Evolutionary conservation across 352 stramenopile genomes (phyloP).

Genomic region (Thraustochytrium striatum): DNA sequence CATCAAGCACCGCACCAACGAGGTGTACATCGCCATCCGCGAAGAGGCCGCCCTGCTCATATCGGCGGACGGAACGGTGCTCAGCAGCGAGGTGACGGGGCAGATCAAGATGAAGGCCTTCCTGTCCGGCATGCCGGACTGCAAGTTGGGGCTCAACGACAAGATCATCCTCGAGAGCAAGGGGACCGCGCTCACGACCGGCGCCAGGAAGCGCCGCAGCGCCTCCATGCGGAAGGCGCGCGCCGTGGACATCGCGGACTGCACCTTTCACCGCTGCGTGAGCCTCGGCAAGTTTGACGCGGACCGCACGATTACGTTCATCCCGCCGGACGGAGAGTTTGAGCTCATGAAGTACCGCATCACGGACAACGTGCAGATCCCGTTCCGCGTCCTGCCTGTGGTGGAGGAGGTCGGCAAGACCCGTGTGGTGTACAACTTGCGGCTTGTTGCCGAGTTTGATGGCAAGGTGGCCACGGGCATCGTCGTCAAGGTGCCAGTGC

Average conservation of each 20-base stretch:
- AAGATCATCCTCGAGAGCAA: conserved; percentile 95
- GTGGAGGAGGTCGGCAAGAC: conserved; percentile 81
- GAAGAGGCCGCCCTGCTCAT: conserved; percentile 94
- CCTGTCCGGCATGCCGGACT: conserved; percentile 96
- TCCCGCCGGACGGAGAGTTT: conserved; percentile 95
- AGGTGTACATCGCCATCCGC: conserved; percentile 96
- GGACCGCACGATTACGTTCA: conserved; percentile 93
- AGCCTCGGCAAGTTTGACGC: conserved; percentile 95
- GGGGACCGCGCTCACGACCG: conserved; percentile 57
- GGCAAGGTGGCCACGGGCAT: conserved; percentile 93
- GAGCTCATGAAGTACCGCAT: conserved; percentile 86
- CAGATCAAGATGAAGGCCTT: conserved; percentile 96
- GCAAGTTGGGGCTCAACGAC: conserved; percentile 97
- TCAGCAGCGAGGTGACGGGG: conserved; percentile 91
- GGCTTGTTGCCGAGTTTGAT: conserved; percentile 87
- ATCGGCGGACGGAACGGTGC: conserved; percentile 81
- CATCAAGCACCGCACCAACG: conserved; percentile 96
- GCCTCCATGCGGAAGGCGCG: conserved; percentile 54
- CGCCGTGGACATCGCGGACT: conserved; percentile 91
- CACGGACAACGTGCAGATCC: conserved; percentile 91
- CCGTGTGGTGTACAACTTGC: conserved; percentile 62
- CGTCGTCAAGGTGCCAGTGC: conserved; percentile 87
- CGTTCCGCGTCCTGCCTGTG: conserved; percentile 94
- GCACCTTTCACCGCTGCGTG: conserved; percentile 96
- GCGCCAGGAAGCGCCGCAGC: not conserved